These are phyloP conservation scores for Aspergillus mulundensis DNA, from an alignment of 495 filamentous ascomycete species.

Conservation along the genomic window DNA sequence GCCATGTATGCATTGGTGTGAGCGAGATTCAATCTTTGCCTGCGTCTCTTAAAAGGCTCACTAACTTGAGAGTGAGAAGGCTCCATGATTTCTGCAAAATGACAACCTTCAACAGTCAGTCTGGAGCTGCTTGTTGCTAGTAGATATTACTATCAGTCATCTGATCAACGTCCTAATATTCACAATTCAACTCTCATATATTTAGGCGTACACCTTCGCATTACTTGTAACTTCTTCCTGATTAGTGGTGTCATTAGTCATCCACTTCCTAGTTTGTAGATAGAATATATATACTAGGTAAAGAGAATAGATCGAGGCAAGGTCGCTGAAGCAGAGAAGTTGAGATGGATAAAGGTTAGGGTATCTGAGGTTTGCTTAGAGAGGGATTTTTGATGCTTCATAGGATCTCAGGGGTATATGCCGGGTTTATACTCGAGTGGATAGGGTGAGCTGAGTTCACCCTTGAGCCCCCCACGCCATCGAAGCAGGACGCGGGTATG, in stretches of 20 bases:
- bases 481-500: background rate
- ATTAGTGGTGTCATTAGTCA: background rate
- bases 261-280: background rate
- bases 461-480: background rate
- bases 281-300: background rate
- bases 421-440: background rate
- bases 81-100: background rate
- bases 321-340: background rate
- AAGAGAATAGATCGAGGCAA: background rate
- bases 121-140: background rate
- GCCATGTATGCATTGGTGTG: conserved; percentile 7
- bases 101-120: background rate
- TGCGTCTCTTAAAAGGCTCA: background rate
- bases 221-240: background rate
- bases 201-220: background rate
- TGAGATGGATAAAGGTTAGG: background rate
- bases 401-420: background rate
- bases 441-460: background rate
- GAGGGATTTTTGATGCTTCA: background rate
- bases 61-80: background rate
- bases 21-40: background rate
- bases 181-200: background rate
- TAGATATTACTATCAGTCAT: background rate
- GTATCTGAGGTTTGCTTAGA: background rate
- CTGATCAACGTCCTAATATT: too few species aligned